phyloP scores from a whole-genome alignment of 441 rosid species.

The Oxalis stricta region DNA sequence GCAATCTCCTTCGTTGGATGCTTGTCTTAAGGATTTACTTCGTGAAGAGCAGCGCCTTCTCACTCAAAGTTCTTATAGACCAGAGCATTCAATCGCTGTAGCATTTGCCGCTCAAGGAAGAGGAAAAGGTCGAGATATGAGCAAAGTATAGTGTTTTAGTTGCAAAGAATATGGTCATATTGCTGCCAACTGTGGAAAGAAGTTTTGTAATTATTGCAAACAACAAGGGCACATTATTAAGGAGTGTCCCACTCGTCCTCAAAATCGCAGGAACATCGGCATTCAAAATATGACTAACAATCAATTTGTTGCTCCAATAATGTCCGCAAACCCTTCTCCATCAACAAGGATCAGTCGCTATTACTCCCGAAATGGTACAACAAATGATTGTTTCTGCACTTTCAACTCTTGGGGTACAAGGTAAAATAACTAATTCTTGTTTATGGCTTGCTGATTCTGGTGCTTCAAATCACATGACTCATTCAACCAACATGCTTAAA shows the following conservation, averaged over 20 bases:
- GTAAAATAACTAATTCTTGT: not conserved
- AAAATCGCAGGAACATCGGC: no score
- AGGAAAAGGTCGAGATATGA: not conserved
- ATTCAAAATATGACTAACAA: no score
- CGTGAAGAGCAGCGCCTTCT: slow-evolving; percentile 1
- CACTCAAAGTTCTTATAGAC: not conserved
- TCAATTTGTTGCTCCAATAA: no score
- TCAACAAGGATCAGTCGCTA: no score
- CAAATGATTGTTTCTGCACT: slow-evolving; percentile 2
- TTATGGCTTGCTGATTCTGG: slow-evolving; percentile 6
- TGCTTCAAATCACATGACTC: slow-evolving; percentile 9
- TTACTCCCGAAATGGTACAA: no score
- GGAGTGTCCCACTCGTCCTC: not conserved
- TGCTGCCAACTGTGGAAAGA: not conserved
- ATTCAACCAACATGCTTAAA: not conserved
- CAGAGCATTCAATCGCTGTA: not conserved
- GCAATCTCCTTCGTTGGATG: slow-evolving; percentile 3
- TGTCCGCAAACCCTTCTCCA: no score
- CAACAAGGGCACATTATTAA: slow-evolving; percentile 7
- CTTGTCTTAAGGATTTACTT: slow-evolving; percentile 4
- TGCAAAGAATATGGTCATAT: not conserved
- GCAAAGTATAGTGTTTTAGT: not conserved
- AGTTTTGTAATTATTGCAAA: not conserved
- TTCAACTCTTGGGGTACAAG: slow-evolving; percentile 5
- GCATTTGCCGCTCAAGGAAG: not conserved